Percentiles rank a stretch among this genome's conserved stretches.
Evolutionary conservation across 805 yeast genomes (phyloP).

Genomic region (Henningerozyma blattae): DNA sequence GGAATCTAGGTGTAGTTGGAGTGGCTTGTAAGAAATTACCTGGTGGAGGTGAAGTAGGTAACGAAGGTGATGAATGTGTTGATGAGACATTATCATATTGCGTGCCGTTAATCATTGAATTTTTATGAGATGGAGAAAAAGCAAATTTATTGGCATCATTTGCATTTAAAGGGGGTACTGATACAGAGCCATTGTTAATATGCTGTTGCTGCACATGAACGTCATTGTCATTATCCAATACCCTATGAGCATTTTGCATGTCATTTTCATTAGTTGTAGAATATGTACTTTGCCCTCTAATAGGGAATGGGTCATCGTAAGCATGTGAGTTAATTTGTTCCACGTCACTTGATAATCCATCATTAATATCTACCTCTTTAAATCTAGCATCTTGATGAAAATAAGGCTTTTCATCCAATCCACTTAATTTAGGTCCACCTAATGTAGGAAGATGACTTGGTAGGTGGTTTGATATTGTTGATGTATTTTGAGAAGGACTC

Average conservation of each 20-base stretch:
- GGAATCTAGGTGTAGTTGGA: conserved; percentile 18
- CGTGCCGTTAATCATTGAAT: conserved; percentile 1
- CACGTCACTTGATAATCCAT: conserved; percentile 27
- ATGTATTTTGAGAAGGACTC: background rate
- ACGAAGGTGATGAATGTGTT: conserved; percentile 20
- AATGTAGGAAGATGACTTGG: background rate
- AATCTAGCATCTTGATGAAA: conserved; percentile 11
- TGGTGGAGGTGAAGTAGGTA: conserved; percentile 22
- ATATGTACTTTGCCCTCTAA: background rate
- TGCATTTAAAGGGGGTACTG: background rate
- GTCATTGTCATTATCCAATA: background rate
- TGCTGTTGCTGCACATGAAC: no score
- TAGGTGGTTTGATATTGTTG: no score
- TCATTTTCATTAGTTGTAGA: background rate
- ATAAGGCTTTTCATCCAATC: background rate
- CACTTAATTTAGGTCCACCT: background rate
- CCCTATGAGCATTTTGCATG: background rate
- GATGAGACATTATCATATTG: conserved; percentile 7
- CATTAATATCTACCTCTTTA: conserved; percentile 24
- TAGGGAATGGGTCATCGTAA: background rate
- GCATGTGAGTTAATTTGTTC: conserved; percentile 14
- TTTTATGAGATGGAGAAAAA: background rate
- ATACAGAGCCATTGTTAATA: background rate
- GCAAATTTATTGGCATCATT: background rate
- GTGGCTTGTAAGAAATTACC: conserved; percentile 9